Evolutionary conservation across 768 basidiomycete species (phyloP).

Genomic region (Collybia mongolica): DNA sequence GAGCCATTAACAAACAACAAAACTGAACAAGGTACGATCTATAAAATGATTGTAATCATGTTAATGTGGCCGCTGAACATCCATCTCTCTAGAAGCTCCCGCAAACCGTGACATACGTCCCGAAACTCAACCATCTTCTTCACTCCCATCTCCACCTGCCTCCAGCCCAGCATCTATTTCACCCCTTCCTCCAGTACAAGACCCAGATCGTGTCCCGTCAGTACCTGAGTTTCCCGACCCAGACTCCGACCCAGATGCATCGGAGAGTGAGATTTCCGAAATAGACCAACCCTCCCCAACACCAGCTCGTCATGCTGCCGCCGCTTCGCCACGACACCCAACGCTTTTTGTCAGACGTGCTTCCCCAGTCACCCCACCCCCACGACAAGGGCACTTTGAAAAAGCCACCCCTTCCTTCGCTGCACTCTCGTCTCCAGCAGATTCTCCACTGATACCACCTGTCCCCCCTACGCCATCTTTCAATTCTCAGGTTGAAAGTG

Average conservation of each 20-base stretch:
- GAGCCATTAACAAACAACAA: too few species aligned
- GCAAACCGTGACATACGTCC: neutral
- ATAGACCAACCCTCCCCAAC: neutral
- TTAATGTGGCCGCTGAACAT: neutral
- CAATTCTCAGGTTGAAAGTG: conserved; percentile 15
- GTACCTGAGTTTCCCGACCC: neutral
- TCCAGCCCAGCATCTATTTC: conserved; percentile 25
- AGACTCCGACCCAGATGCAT: neutral
- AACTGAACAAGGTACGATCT: too few species aligned
- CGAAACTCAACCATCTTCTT: conserved; percentile 18
- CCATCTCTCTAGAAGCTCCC: neutral
- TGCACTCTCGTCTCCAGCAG: conserved; percentile 23
- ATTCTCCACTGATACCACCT: conserved; percentile 8
- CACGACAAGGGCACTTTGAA: conserved; percentile 4
- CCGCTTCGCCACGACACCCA: neutral
- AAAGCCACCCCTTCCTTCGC: conserved; percentile 19
- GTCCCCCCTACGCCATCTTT: conserved; percentile 17
- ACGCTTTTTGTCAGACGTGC: neutral
- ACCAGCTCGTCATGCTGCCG: neutral
- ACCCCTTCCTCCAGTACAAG: conserved; percentile 3
- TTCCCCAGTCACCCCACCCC: conserved; percentile 7
- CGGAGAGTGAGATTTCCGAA: neutral
- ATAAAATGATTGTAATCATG: too few species aligned
- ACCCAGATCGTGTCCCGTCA: neutral
- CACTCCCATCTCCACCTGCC: conserved; percentile 31